Evolutionary conservation across 495 filamentous ascomycete species (phyloP), one percentile per base, ranked within the genome.

Genomic region (Penicillium argentinense): DNA sequence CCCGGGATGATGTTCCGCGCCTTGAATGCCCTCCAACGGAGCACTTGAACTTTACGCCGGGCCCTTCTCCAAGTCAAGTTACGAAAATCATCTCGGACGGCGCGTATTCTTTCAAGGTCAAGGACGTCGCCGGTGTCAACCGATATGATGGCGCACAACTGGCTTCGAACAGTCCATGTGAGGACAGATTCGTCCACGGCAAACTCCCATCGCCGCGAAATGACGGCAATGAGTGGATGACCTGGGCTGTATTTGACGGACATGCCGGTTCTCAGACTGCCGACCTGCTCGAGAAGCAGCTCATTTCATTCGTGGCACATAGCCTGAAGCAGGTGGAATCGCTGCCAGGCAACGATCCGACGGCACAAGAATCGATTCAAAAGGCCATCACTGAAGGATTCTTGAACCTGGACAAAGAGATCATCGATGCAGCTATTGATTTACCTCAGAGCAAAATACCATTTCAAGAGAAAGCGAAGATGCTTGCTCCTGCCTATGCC

Each of bases 171-270:
- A 62, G 48, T 26, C 69, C 64, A 0, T 77, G 73, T 40, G 75
- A 80, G 49, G 76, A 80, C 53, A 53, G 51, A 8, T 76, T 72
- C 48, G 55, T 67, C 25, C 73, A 80, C 49, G 72, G 73, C 6
- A 53, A 47, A 27, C 57, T 78, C 48, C 51, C 66, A 3, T 71
- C 68, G 9, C 71, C 74, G 13, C 60, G 60, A 37, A 50, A 62
- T 3, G 49, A 59, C 5, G 57, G 39, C 13, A 54, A 63, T 4
- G 53, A 66, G 6, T 82, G 79, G 78, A 59, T 76, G 49, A 64
- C 69, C 11, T 75, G 68, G 66, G 70, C 43, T 5, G 56, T 77
- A 7, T 80, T 74, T 39, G 78, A 82, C 45, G 78, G 78, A 2
- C 78, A 81, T 51, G 57, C 62, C 9, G 76, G 75, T 9, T 65